Conservation (phyloP, 148 eudicot genomes). For the Rhododendron griersonianum region DNA sequence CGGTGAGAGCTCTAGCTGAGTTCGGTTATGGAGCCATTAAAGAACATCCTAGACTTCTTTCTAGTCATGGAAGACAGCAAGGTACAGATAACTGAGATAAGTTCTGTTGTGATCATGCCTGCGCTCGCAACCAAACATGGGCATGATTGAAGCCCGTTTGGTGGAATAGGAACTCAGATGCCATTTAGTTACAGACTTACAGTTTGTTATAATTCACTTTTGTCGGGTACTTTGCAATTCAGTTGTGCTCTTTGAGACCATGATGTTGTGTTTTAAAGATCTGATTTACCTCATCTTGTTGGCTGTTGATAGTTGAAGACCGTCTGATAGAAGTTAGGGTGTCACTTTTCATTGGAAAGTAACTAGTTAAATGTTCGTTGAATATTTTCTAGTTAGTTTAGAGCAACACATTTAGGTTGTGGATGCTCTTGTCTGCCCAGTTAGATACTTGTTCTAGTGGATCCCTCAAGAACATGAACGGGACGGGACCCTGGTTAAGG, state of each 20-base stretch:
- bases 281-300: neutral
- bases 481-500: neutral
- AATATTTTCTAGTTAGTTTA: neutral
- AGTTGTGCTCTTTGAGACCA: neutral
- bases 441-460: neutral
- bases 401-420: neutral
- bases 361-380: neutral
- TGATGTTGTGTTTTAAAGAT: neutral
- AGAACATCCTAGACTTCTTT: constrained; percentile 22
- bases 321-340: neutral
- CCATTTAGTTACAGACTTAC: neutral
- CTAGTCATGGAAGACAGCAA: constrained; percentile 31
- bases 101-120: neutral
- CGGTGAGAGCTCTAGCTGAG: constrained; percentile 61
- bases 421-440: neutral
- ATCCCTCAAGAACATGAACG: neutral
- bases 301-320: neutral
- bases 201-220: neutral
- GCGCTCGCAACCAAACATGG: neutral
- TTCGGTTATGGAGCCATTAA: constrained; percentile 22
- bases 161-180: neutral
- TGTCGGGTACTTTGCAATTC: neutral
- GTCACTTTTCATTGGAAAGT: neutral
- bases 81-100: constrained; percentile 29
- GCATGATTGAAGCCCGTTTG: neutral